Percentiles rank a stretch among this genome's conserved stretches.
These are phyloP conservation scores for Nasturtium officinale DNA, from an alignment of 345 rosid genomes.

Conservation along the genomic window DNA sequence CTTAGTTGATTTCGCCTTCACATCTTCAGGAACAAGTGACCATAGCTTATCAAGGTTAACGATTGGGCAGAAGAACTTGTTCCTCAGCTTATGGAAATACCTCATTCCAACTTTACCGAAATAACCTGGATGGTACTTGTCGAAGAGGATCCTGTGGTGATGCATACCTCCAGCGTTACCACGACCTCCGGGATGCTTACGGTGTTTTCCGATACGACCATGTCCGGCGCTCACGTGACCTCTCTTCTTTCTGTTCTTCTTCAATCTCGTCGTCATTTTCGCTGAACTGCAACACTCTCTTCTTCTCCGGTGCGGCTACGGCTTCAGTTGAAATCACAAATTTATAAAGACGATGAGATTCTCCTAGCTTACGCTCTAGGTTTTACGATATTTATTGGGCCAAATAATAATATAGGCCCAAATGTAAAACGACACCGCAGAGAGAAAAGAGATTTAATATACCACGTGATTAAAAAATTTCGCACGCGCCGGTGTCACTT, in stretches of 20 bases:
- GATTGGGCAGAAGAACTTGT: slow-evolving; percentile 79
- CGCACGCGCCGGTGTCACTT: slow-evolving; percentile 35
- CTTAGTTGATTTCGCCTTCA: slow-evolving; percentile 62
- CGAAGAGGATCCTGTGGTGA: slow-evolving; percentile 90
- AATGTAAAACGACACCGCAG: neutral
- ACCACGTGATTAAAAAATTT: neutral
- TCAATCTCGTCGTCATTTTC: slow-evolving; percentile 50
- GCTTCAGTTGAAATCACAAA: slow-evolving; percentile 22
- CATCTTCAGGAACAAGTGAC: slow-evolving; percentile 72
- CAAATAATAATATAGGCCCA: neutral
- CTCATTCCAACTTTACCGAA: slow-evolving; percentile 94
- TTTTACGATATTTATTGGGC: slow-evolving; percentile 24
- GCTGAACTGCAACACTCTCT: neutral
- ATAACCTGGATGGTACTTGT: slow-evolving; percentile 89
- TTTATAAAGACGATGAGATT: slow-evolving; percentile 5
- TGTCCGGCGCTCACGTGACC: slow-evolving; percentile 92
- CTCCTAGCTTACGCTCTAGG: slow-evolving; percentile 24
- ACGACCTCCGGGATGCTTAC: slow-evolving; percentile 88
- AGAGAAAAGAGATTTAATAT: neutral
- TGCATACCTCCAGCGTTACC: slow-evolving; percentile 95
- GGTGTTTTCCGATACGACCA: slow-evolving; percentile 81
- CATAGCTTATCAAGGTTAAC: slow-evolving; percentile 83
- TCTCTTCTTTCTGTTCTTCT: slow-evolving; percentile 90
- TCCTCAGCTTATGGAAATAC: slow-evolving; percentile 81
- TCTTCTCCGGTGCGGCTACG: slow-evolving; percentile 31